A percentile compares a stretch with the other conserved stretches of the same genome.
phyloP scores from a whole-genome alignment of 805 yeast species.

The Cyberlindnera misumaiensis region DNA sequence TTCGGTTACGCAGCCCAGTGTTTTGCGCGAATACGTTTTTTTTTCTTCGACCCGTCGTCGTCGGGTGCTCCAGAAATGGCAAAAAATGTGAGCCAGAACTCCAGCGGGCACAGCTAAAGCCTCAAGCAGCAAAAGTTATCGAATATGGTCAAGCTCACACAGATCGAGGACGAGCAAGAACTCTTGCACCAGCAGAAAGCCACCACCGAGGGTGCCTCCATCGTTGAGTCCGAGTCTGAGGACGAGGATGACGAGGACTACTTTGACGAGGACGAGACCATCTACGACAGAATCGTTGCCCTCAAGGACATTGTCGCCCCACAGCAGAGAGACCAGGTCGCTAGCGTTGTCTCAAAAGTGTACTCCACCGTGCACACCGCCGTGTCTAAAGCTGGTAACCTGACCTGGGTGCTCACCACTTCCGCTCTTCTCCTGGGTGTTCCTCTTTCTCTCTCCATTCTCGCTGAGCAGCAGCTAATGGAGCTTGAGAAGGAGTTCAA shows the following conservation, averaged over 20 bases:
- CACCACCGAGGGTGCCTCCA: slow-evolving; percentile 27
- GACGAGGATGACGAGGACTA: slow-evolving; percentile 50
- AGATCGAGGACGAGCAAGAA: slow-evolving; percentile 50
- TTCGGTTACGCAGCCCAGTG: too few relatives aligned
- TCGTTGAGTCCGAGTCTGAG: slow-evolving; percentile 40
- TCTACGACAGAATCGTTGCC: slow-evolving; percentile 83
- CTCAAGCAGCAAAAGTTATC: too few relatives aligned
- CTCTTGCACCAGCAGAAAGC: slow-evolving; percentile 24
- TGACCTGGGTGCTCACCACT: slow-evolving; percentile 82
- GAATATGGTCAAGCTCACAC: slow-evolving; percentile 68
- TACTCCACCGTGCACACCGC: slow-evolving; percentile 38
- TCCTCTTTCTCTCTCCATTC: slow-evolving; percentile 82
- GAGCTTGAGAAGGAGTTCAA: slow-evolving; percentile 92
- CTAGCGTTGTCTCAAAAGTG: slow-evolving; percentile 25
- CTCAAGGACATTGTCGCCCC: slow-evolving; percentile 90
- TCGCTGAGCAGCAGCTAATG: slow-evolving; percentile 87
- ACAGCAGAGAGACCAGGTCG: slow-evolving; percentile 56
- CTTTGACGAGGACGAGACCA: slow-evolving; percentile 77
- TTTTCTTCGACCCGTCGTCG: too few relatives aligned
- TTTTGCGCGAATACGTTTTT: too few relatives aligned
- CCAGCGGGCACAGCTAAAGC: too few relatives aligned
- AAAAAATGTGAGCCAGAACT: too few relatives aligned
- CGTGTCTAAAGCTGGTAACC: slow-evolving; percentile 58
- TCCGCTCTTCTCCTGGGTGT: slow-evolving; percentile 83
- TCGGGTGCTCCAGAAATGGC: too few relatives aligned